Evolutionary conservation across 352 stramenopile species (phyloP), one percentile per base, ranked within the genome.

Genomic region (Blastocystis sp.): DNA sequence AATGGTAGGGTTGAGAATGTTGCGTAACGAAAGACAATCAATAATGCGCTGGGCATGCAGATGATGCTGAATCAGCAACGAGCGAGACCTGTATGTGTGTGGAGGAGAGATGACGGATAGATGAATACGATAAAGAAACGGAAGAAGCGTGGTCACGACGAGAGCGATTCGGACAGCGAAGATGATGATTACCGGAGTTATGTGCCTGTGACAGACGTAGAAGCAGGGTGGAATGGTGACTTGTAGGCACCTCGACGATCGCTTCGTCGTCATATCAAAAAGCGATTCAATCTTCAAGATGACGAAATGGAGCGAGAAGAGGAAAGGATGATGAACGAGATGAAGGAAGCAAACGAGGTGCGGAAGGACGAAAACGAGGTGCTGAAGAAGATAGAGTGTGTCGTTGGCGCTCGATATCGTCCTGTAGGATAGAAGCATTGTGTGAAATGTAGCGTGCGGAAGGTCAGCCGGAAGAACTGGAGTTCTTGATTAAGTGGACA

Each of bases 401-500:
- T 84, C 37, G 62, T 53, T 7, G 73, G 73, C 26, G 73, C 20
- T 13, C 18, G 73, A 7, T 84, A 84, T 50, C 47, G 73, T 26
- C 73, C 73, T 18, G 73, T 84, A 45, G 29, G 73, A 11, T n/a
- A 15, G 73, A 47, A 55, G 2, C 3, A 15, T 15, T 7, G 23
- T 11, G 56, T 66, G 45, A 76, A 7, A n/a, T 13, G 53, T 88
- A 88, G 77, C 26, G 66, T 13, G 23, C 43, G 26, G 92, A 95
- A 3, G 90, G 93, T 1, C 91, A 90, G 34, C 87, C 45, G 50
- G 62, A 90, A 56, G 82, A 76, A 50, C 95, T 96, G 93, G 91
- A 96, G 91, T 96, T 96, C 62, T 76, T 97, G 68, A 95, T 97
- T 84, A 97, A 97, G 91, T 97, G 94, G 94, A 96, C 95, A 87